These are phyloP conservation scores for Deuterostichococcus epilithicus DNA, from an alignment of 139 green algal species.

Conservation along the genomic window DNA sequence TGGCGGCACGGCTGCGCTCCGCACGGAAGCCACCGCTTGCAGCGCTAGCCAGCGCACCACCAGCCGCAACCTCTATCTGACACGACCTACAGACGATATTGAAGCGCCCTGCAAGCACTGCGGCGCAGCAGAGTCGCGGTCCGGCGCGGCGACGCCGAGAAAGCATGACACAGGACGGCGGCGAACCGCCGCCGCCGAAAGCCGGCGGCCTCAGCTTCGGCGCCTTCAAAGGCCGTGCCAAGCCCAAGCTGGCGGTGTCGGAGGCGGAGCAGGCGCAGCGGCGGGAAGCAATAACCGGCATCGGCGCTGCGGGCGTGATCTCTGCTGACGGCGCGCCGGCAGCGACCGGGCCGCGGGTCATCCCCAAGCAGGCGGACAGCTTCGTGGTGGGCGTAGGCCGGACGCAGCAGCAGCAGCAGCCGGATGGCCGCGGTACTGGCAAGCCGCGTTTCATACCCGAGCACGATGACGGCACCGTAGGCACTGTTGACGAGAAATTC, in stretches of 20 bases:
- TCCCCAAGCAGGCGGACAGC: constrained; percentile 7
- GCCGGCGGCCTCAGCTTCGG: background rate
- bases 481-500: background rate
- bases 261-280: background rate
- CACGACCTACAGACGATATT: too few species aligned
- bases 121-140: too few species aligned
- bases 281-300: background rate
- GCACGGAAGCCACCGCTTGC: too few species aligned
- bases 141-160: too few species aligned
- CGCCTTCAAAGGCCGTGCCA: background rate
- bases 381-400: background rate
- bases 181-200: background rate
- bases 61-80: too few species aligned
- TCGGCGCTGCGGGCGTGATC: background rate
- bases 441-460: background rate
- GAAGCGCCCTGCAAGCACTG: too few species aligned
- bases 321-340: background rate
- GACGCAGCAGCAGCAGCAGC: background rate
- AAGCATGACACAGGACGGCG: background rate
- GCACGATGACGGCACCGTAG: background rate
- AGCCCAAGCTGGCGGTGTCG: background rate
- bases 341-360: background rate
- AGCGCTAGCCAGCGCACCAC: too few species aligned
- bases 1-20: too few species aligned
- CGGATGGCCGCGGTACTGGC: background rate